Evolutionary conservation across 768 basidiomycete genomes (phyloP), one percentile per base, ranked within the genome.

Genomic region (Boletus rubroflammeus): DNA sequence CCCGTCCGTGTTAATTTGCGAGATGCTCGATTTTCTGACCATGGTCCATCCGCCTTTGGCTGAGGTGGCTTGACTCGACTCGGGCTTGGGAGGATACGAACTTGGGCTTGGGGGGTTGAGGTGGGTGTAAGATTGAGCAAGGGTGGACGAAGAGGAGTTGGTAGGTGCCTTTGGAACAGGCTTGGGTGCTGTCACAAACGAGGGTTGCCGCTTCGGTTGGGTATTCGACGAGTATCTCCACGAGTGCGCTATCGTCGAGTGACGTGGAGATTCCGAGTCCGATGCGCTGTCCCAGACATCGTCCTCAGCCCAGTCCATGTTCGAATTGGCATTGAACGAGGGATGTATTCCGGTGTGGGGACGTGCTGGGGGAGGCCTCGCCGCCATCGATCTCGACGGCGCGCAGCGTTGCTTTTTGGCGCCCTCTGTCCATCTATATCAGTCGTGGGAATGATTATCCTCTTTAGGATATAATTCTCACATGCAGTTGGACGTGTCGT

Each of bases 281-380:
- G 89, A 91, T 48, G 80, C 78, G 62, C 85, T 87, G 72, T 92
- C 90, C 90, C 90, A 93, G 43, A 82, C 88, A 67, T 93, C 90
- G 65, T 92, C 90, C 67, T 90, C 89, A n/a, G 74, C 86, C 86
- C 88, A 87, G 50, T 90, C 87, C 47, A 72, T 69, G 53, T 72
- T 79, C 61, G 73, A 77, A 48, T 57, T 79, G 53, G 78, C 76
- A 70, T 62, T 73, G 71, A 67, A 67, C 31, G 61, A 68, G 6
- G 85, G 75, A 55, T 81, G 78, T 40, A 89, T 73, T 40, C 80
- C 86, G 56, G 86, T 81, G 72, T 89, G 87, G 42, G 87, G 88
- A 46, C 86, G 79, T 46, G 87, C 78, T 62, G 88, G 86, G 43
- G 87, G 87, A 26, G 88, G 80, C 61, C 84, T 78, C 56, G 85